phyloP scores from a whole-genome alignment of 805 yeast genomes.

The Candida sakaeoensis region DNA sequence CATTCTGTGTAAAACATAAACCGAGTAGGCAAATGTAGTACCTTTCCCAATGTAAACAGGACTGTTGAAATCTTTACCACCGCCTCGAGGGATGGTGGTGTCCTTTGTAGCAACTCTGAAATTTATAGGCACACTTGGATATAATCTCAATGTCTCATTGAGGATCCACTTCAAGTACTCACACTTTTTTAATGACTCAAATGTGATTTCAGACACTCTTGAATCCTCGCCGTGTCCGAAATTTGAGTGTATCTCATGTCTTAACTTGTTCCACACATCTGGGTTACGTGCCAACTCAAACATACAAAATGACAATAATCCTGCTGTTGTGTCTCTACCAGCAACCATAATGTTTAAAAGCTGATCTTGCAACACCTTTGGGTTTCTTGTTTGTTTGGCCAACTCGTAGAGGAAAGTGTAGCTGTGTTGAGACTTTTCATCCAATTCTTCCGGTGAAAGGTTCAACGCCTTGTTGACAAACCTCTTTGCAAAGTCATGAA shows the following conservation, averaged over 20 bases:
- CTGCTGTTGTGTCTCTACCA: constrained; percentile 43
- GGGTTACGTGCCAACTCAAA: constrained; percentile 35
- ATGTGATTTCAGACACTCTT: constrained; percentile 27
- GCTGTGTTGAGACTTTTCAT: constrained; percentile 23
- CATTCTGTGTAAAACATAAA: constrained; percentile 20
- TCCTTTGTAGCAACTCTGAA: constrained; percentile 26
- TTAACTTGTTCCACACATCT: constrained; percentile 27
- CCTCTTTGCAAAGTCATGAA: constrained; percentile 25
- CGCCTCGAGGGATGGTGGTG: constrained; percentile 31
- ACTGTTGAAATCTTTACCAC: constrained; percentile 24
- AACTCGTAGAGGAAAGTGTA: constrained; percentile 37
- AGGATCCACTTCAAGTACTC: constrained; percentile 35
- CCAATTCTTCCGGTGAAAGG: constrained; percentile 23
- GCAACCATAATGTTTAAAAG: constrained; percentile 38
- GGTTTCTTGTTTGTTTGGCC: constrained; percentile 35
- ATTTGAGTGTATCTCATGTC: constrained; percentile 22
- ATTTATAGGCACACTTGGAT: constrained; percentile 32
- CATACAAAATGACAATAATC: constrained; percentile 31
- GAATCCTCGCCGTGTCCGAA: constrained; percentile 32
- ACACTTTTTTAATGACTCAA: constrained; percentile 37
- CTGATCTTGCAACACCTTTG: constrained; percentile 34
- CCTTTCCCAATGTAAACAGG: constrained; percentile 22
- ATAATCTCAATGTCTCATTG: constrained; percentile 34
- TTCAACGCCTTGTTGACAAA: constrained; percentile 29
- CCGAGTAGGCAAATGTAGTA: constrained; percentile 16